Conservation (phyloP, 306 rosid genomes). For the Inga leiocalycina region DNA sequence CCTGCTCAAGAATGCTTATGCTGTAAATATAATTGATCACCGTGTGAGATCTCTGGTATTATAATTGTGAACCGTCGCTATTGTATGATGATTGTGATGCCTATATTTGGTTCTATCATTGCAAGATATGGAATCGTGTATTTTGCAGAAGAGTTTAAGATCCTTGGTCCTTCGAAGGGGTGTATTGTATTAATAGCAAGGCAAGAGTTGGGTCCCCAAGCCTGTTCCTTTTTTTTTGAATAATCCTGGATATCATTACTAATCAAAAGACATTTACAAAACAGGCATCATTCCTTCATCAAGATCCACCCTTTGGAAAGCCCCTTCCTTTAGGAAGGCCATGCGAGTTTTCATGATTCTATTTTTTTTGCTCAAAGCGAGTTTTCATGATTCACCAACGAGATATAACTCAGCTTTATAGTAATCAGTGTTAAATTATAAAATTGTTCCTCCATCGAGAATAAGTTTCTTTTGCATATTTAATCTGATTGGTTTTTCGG, state of each 20-base stretch:
- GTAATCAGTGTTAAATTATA: neutral
- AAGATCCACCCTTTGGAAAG: too few species aligned
- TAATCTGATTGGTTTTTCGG: neutral
- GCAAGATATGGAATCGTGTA: constrained; percentile 24
- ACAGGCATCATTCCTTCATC: too few species aligned
- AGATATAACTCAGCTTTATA: neutral
- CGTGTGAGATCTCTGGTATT: constrained; percentile 3
- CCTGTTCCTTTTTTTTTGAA: neutral
- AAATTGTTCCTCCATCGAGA: neutral
- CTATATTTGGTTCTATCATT: constrained; percentile 25
- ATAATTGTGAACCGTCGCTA: constrained; percentile 7
- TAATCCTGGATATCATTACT: too few species aligned
- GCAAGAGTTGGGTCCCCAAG: neutral
- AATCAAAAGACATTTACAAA: too few species aligned
- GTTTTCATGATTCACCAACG: neutral
- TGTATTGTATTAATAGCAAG: neutral
- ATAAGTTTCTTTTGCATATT: neutral
- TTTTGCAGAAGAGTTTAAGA: neutral
- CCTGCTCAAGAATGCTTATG: constrained; percentile 8
- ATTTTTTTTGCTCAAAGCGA: neutral
- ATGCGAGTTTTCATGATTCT: neutral
- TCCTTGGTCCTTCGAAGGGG: neutral
- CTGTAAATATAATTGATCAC: constrained; percentile 46
- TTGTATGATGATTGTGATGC: constrained; percentile 23
- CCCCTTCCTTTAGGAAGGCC: neutral